Evolutionary conservation across 1,284 basidiomycete genomes (phyloP), one percentile per base, ranked within the genome.

Genomic region (Fomitopsis pinicola): DNA sequence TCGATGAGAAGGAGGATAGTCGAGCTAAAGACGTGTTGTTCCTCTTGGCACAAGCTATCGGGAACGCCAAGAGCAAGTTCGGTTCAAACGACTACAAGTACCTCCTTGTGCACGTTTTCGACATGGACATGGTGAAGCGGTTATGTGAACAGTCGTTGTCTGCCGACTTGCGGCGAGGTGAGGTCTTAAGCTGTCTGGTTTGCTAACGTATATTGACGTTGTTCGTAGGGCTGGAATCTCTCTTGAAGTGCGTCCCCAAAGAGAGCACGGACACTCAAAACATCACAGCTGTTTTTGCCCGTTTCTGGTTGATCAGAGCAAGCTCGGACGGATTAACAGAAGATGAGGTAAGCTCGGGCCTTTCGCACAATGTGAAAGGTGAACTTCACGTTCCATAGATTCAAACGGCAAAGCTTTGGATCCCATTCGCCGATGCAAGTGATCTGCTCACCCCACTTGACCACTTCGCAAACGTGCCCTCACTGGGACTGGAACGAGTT

Each of bases 371-470:
- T 45, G 3, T 26, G 9, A 8, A 4, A 44, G 26, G 10, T 26
- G 9, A 26, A 26, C 5, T 10, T 42, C 19, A 46, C 4, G 22
- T n/a, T 4, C 1, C 26, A 9, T 50, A 69, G 67, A 56, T 58
- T 14, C 44, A 61, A 5, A 70, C 69, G 12, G 74, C 73, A 2
- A 67, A 68, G 1, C 64, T 80, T 7, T 88, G 85, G 86, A 73
- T 83, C 58, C 77, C 74, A 57, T 86, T 80, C 63, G 73, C 83
- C 65, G 64, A 65, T 10, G 59, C 68, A 0, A 67, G 73, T 3
- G 75, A 76, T n/a, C 58, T 68, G 9, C 58, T 72, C 17, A 55
- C 67, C 42, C 59, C 77, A 2, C 60, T 78, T 35, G 69, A 74
- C 40, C 64, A 65, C 38, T 64, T 79, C 22, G 67, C 81, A 10